These are phyloP conservation scores for Nicotiana rustica DNA, from an alignment of 305 asterid species.

Conservation along the genomic window DNA sequence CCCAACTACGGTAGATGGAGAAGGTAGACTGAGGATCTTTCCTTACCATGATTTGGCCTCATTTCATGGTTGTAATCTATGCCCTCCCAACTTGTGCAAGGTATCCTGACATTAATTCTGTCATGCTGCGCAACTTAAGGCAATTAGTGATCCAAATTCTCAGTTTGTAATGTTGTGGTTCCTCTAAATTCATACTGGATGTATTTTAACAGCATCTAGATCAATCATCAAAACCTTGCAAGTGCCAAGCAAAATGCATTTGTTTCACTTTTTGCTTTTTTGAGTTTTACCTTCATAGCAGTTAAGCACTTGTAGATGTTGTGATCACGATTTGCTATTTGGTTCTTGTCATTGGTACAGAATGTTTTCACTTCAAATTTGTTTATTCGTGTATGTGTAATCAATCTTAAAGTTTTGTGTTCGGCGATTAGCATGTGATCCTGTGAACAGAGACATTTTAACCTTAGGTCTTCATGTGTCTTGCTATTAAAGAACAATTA, in stretches of 20 bases:
- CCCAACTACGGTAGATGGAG: constrained; percentile 56
- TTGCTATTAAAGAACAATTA: neutral
- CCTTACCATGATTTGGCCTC: constrained; percentile 59
- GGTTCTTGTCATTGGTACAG: neutral
- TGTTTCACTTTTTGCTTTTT: neutral
- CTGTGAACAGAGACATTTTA: neutral
- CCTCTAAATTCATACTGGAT: neutral
- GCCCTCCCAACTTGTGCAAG: constrained; percentile 93
- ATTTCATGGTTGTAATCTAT: constrained; percentile 64
- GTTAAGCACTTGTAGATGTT: neutral
- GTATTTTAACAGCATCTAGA: neutral
- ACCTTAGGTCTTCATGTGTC: neutral
- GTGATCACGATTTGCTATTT: neutral
- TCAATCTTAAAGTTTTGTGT: no score
- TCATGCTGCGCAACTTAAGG: neutral
- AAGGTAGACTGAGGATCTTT: constrained; percentile 67
- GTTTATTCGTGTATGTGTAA: neutral
- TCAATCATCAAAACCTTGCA: neutral
- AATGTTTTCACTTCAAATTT: neutral
- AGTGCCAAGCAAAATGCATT: neutral
- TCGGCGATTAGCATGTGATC: neutral
- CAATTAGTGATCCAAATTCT: neutral
- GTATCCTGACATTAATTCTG: constrained; percentile 41
- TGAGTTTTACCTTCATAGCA: neutral
- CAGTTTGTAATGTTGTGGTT: neutral